Percentiles rank a stretch among this genome's conserved stretches.
Evolutionary conservation across 257 asterid genomes (phyloP).

Genomic region (Capsicum pubescens): DNA sequence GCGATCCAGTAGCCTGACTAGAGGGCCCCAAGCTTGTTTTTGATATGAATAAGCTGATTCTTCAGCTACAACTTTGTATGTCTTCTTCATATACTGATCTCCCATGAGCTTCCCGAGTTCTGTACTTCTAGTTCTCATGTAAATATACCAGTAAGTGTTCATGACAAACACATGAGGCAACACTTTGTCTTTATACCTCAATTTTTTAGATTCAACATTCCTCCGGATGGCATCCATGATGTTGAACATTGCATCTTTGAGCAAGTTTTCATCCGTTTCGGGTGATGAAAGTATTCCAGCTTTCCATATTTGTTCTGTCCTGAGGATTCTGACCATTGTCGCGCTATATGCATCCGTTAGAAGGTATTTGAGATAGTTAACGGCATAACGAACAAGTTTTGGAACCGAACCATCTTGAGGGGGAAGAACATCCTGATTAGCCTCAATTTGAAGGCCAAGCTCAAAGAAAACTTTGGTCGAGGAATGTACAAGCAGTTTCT

Average conservation of each 20-base stretch:
- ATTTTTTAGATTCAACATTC: conserved; percentile 59
- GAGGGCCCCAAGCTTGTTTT: conserved; percentile 74
- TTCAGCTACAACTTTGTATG: conserved; percentile 65
- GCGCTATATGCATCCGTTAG: conserved; percentile 50
- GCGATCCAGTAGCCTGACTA: conserved; percentile 53
- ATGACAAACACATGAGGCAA: conserved; percentile 57
- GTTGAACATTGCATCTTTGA: conserved; percentile 62
- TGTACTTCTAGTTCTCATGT: conserved; percentile 65
- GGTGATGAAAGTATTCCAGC: conserved; percentile 49
- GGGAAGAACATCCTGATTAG: conserved; percentile 66
- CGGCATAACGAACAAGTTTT: conserved; percentile 70
- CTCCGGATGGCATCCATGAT: conserved; percentile 81
- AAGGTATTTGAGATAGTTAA: conserved; percentile 73
- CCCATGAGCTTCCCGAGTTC: conserved; percentile 73
- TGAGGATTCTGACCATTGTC: conserved; percentile 61
- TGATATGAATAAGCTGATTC: conserved; percentile 79
- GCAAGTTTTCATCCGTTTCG: conserved; percentile 53
- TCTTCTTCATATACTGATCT: conserved; percentile 64
- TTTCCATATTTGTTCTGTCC: conserved; percentile 73
- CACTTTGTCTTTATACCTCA: conserved; percentile 59
- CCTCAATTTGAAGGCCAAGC: conserved; percentile 79
- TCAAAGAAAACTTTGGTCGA: conserved; percentile 71
- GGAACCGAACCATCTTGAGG: conserved; percentile 79
- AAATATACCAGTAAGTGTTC: conserved; percentile 83
- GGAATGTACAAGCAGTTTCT: conserved; percentile 73